Conservation (phyloP, 768 basidiomycete species). For the Lactarius pseudohatsudake region DNA sequence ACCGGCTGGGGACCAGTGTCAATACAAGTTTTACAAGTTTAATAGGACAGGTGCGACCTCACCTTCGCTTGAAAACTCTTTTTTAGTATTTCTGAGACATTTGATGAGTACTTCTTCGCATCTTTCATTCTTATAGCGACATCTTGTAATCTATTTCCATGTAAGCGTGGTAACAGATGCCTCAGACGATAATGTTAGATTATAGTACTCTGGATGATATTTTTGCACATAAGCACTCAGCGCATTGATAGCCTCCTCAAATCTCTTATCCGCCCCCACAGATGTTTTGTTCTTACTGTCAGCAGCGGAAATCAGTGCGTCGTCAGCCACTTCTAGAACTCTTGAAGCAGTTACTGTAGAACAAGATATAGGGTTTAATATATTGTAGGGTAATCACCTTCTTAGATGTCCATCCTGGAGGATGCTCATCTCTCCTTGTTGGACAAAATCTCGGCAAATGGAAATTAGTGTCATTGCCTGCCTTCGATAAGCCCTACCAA, state of each 20-base stretch:
- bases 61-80: not conserved
- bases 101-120: not conserved
- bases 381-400: not conserved
- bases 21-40: too few relatives aligned
- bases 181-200: not conserved
- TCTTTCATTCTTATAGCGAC: not conserved
- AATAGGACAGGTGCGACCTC: not conserved
- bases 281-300: not conserved
- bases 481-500: constrained; percentile 13
- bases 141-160: not conserved
- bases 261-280: not conserved
- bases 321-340: not conserved
- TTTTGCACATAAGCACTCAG: not conserved
- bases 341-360: constrained; percentile 1
- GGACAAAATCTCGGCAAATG: not conserved
- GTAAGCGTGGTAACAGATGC: not conserved
- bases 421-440: not conserved
- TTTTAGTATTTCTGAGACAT: not conserved
- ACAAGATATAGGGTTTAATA: not conserved
- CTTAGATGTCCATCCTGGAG: not conserved
- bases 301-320: constrained; percentile 2
- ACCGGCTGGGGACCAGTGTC: not conserved
- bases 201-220: not conserved
- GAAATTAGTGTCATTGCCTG: constrained; percentile 7
- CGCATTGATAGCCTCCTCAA: not conserved